A percentile compares a stretch with the other conserved stretches of the same genome.
Evolutionary conservation across 2,329 filamentous ascomycete species (phyloP).

Genomic region (Penicillium polonicum): DNA sequence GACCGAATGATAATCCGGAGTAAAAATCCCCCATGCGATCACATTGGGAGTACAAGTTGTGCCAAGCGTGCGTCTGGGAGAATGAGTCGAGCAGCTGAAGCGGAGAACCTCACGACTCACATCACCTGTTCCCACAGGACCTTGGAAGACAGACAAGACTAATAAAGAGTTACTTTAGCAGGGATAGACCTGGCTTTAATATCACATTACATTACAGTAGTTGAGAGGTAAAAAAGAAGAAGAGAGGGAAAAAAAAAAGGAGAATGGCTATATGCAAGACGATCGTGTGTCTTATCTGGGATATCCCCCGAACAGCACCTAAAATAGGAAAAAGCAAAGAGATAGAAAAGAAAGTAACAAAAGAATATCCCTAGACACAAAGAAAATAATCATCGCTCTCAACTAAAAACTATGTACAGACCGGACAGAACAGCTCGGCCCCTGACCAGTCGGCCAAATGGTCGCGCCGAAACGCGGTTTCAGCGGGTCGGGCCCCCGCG

Average conservation of each 20-base stretch:
- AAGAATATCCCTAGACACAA: not conserved
- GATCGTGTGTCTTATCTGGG: constrained; percentile 1
- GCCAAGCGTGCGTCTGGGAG: not conserved
- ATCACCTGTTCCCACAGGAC: not conserved
- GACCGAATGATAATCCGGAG: not conserved
- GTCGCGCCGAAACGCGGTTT: constrained; percentile 20
- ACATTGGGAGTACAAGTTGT: not conserved
- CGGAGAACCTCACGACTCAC: not conserved
- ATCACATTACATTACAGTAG: not conserved
- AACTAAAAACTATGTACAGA: constrained; percentile 36
- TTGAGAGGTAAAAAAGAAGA: not conserved
- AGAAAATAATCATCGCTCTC: not conserved
- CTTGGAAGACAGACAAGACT: not conserved
- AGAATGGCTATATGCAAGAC: constrained; percentile 1
- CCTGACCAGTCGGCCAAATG: constrained; percentile 27
- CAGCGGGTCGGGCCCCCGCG: constrained; percentile 11
- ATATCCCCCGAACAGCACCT: not conserved
- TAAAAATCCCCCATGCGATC: not conserved
- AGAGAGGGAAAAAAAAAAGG: not conserved
- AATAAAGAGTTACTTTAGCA: not conserved
- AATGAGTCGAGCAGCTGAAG: not conserved
- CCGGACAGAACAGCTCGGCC: constrained; percentile 35
- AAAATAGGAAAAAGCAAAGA: not conserved
- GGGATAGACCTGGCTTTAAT: not conserved
- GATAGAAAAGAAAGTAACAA: not conserved